Conservation (phyloP, 108 stramenopile genomes). For the Parmales sp. region DNA sequence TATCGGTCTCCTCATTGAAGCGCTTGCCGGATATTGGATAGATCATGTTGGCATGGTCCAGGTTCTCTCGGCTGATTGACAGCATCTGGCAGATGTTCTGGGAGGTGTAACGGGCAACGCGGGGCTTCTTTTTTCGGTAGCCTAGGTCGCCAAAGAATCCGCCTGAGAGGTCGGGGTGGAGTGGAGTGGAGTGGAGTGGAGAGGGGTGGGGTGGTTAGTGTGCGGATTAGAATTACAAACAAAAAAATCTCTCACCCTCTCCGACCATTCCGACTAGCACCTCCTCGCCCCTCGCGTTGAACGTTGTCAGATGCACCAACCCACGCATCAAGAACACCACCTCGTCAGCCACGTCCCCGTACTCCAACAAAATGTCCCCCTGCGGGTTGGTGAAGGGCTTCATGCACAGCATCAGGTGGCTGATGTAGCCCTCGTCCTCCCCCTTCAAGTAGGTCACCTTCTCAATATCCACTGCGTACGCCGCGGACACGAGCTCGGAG, state of each 20-base stretch:
- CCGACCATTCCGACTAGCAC: not conserved
- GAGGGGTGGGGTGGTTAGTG: too few species aligned
- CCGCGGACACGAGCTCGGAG: not conserved
- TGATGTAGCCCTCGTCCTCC: not conserved
- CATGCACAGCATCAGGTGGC: not conserved
- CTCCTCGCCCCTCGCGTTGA: too few species aligned
- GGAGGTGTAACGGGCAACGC: not conserved
- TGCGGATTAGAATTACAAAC: too few species aligned
- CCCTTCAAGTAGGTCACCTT: constrained; percentile 3
- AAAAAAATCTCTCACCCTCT: too few species aligned
- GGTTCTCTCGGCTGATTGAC: not conserved
- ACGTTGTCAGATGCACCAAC: not conserved
- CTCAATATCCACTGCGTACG: constrained; percentile 7
- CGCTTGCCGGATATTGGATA: not conserved
- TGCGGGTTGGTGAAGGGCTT: not conserved
- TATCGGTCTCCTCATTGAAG: not conserved
- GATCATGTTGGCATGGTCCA: not conserved
- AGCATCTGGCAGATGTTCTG: constrained; percentile 9
- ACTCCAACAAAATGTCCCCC: not conserved
- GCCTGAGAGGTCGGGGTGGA: too few species aligned
- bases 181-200: too few species aligned
- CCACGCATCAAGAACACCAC: not conserved
- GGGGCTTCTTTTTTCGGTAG: not conserved
- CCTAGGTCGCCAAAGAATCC: constrained; percentile 10
- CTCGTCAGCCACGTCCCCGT: constrained; percentile 6